A percentile compares a stretch with the other conserved stretches of the same genome.
These are phyloP conservation scores for Cytidiella melzeri DNA, from an alignment of 768 basidiomycete species.

Conservation along the genomic window DNA sequence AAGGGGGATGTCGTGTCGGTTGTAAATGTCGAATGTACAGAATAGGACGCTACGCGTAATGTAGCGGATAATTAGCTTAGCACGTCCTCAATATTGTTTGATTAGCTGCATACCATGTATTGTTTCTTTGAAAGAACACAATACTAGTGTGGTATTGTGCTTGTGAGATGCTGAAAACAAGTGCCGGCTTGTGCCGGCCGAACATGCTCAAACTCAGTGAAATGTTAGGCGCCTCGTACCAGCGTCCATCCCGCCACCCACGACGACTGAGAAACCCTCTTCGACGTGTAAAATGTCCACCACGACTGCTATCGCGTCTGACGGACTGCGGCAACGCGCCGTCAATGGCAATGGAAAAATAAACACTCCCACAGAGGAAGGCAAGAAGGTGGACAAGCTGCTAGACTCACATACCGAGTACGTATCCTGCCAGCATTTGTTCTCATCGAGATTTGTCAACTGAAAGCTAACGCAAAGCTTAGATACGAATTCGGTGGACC, in stretches of 20 bases:
- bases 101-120: too few species aligned
- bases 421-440: slow-evolving; percentile 13
- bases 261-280: neutral
- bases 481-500: slow-evolving; percentile 98
- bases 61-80: too few species aligned
- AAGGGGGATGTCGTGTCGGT: neutral
- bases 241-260: too few species aligned
- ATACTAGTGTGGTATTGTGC: too few species aligned
- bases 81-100: too few species aligned
- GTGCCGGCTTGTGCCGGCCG: too few species aligned
- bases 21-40: too few species aligned
- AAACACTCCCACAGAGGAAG: slow-evolving; percentile 53
- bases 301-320: slow-evolving; percentile 15
- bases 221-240: neutral
- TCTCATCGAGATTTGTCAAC: neutral
- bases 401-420: slow-evolving; percentile 44
- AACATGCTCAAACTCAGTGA: too few species aligned
- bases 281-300: neutral
- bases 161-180: too few species aligned
- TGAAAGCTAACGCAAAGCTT: slow-evolving; percentile 2
- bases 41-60: too few species aligned
- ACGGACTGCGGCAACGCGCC: slow-evolving; percentile 24
- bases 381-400: slow-evolving; percentile 64
- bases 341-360: slow-evolving; percentile 26
- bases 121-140: too few species aligned